phyloP scores from a whole-genome alignment of 306 rosid species.

The Quercus berberidifolia region DNA sequence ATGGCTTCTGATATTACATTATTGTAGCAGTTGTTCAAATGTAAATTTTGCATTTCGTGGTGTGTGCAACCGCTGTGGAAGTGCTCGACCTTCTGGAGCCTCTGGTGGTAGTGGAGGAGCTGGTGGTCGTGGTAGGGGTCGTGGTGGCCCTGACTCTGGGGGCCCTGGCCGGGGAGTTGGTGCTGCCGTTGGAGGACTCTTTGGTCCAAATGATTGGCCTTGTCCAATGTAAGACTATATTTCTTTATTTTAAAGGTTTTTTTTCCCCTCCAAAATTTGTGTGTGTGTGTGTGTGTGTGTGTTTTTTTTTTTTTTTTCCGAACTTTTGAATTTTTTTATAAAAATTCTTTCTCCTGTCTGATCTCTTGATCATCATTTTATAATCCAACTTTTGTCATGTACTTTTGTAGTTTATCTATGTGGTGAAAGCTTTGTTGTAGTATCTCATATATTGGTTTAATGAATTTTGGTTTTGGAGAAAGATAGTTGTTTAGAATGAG shows the following conservation, averaged over 20 bases:
- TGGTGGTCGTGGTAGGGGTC: constrained; percentile 95
- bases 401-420: constrained; percentile 4
- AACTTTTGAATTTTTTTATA: neutral
- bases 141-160: constrained; percentile 62
- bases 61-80: constrained; percentile 97
- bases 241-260: neutral
- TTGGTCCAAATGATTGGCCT: constrained; percentile 98
- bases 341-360: neutral
- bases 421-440: constrained; percentile 9
- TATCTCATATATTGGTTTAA: constrained; percentile 1
- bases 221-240: constrained; percentile 79
- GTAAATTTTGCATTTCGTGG: constrained; percentile 99
- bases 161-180: constrained; percentile 62
- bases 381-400: neutral
- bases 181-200: constrained; percentile 70
- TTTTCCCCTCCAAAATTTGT: neutral
- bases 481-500: neutral
- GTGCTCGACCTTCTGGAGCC: constrained; percentile 93
- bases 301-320: neutral
- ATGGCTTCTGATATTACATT: constrained; percentile 33
- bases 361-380: constrained; percentile 13
- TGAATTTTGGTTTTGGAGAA: constrained; percentile 4
- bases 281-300: no score
- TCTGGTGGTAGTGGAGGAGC: constrained; percentile 64
- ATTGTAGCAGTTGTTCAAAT: constrained; percentile 74